Percentiles rank a stretch among this genome's conserved stretches.
Conservation (phyloP, 2,329 filamentous ascomycete species). For the Parastagonospora avenae region DNA sequence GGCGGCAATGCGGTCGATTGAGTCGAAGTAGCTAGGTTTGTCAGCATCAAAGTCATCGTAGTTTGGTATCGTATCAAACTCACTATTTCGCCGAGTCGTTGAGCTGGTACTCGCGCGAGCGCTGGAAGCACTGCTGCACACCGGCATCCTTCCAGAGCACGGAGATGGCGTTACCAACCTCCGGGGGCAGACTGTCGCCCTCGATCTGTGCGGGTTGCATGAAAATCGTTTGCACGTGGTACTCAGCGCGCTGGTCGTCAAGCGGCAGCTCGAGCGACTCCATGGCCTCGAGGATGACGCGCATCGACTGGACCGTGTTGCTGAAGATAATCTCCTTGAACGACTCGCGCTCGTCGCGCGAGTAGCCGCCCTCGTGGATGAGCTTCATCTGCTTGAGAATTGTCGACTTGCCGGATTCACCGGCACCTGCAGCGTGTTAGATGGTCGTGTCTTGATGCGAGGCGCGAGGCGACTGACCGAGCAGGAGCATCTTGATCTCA, state of each 20-base stretch:
- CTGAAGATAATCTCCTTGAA: constrained; percentile 76
- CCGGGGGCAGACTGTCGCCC: constrained; percentile 89
- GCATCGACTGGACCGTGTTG: constrained; percentile 73
- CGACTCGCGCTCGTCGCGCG: constrained; percentile 78
- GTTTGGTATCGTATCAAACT: constrained; percentile 47
- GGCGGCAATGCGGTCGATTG: constrained; percentile 86
- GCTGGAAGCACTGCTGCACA: constrained; percentile 93
- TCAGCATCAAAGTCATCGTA: constrained; percentile 15
- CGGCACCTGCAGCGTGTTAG: constrained; percentile 71
- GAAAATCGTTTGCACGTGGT: constrained; percentile 98
- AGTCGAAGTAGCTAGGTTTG: constrained; percentile 82
- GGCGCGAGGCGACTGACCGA: constrained; percentile 69
- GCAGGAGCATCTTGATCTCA: constrained; percentile 99
- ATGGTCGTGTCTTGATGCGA: constrained; percentile 16
- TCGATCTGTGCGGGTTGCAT: constrained; percentile 98
- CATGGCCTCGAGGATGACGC: constrained; percentile 72
- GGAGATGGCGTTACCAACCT: constrained; percentile 91
- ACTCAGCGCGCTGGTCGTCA: constrained; percentile 90
- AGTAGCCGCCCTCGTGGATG: constrained; percentile 98
- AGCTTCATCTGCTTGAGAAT: constrained; percentile 99
- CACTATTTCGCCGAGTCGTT: constrained; percentile 97
- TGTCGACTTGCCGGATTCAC: constrained; percentile 96
- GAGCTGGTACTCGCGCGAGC: constrained; percentile 92
- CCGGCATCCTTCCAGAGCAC: constrained; percentile 91
- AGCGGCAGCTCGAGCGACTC: constrained; percentile 77